Conservation (phyloP, 2,329 filamentous ascomycete genomes). For the Hypomyces perniciosus region DNA sequence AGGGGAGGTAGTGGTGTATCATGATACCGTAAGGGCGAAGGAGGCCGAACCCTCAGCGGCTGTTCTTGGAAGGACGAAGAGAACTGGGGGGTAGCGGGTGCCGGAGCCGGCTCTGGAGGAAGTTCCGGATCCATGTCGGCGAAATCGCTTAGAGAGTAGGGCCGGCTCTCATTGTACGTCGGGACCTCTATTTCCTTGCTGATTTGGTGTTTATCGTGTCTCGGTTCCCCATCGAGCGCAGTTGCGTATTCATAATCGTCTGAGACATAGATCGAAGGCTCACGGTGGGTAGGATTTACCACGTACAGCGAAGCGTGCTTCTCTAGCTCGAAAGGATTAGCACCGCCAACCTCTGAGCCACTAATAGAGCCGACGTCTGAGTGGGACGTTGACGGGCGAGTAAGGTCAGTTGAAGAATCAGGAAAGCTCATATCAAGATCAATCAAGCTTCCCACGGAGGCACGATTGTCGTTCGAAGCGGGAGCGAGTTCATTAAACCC, state of each 20-base stretch:
- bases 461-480: constrained; percentile 32
- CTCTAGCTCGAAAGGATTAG: constrained; percentile 58
- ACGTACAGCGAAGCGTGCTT: constrained; percentile 54
- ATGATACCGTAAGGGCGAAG: constrained; percentile 2
- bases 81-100: constrained; percentile 15
- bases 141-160: constrained; percentile 36
- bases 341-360: constrained; percentile 49
- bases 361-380: constrained; percentile 52
- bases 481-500: constrained; percentile 37
- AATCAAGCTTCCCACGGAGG: constrained; percentile 42
- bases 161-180: constrained; percentile 17
- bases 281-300: constrained; percentile 36
- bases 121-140: constrained; percentile 36
- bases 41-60: constrained; percentile 15
- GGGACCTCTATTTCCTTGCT: constrained; percentile 11
- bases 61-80: constrained; percentile 16
- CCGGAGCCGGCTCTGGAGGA: constrained; percentile 25
- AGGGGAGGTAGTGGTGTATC: constrained; percentile 29
- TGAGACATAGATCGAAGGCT: constrained; percentile 56
- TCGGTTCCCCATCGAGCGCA: constrained; percentile 18
- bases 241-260: constrained; percentile 49
- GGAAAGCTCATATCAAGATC: constrained; percentile 50
- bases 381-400: constrained; percentile 53
- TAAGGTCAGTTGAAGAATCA: constrained; percentile 44
- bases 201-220: constrained; percentile 10